Evolutionary conservation across 192 early-diverging fungal genomes (phyloP), one percentile per base, ranked within the genome.

Genomic region (Dissophora ornata): DNA sequence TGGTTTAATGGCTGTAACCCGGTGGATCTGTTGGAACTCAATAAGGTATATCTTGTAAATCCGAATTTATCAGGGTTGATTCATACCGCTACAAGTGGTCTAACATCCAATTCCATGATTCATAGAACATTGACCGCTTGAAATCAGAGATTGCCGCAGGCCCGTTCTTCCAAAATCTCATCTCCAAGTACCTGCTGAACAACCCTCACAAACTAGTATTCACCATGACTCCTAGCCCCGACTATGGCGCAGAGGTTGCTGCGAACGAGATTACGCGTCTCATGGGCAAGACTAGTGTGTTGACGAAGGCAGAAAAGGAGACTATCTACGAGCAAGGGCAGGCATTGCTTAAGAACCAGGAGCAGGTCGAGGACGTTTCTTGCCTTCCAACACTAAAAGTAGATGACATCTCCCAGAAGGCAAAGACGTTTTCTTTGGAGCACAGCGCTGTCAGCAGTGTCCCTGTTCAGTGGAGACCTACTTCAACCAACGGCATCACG

Each of bases 1-100:
- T 94, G 94, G 94, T 92, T 96, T 71, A 96, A 97, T 69, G 93
- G 91, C 22, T 89, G 86, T 15, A 88, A 98, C 47, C 94, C 95
- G 1, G 80, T 94, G 2, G 92, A 96, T 59, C 86, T 93, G 30
- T 68, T 98, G 49, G 88, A 93, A 54, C 80, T 96, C 38, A 89
- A 91, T 59, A 88, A 90, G 85, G 89, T 89, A 74, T 52, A 21
- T 46, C 21, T 38, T 13, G 36, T 13, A 38, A 13, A 9, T 21
- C 46, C 42, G 8, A 3, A 21, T 21, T 22, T 38, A 34, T 15
- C 18, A 33, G 11, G 16, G 13, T 32, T 29, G 33, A n/a, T n/a
- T n/a, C n/a, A n/a, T n/a, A n/a, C n/a, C n/a, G n/a, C n/a, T n/a
- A n/a, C n/a, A n/a, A n/a, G n/a, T n/a, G n/a, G n/a, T n/a, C n/a